phyloP scores from a whole-genome alignment of 768 basidiomycete genomes.

The Rhodotorula kratochvilovae region DNA sequence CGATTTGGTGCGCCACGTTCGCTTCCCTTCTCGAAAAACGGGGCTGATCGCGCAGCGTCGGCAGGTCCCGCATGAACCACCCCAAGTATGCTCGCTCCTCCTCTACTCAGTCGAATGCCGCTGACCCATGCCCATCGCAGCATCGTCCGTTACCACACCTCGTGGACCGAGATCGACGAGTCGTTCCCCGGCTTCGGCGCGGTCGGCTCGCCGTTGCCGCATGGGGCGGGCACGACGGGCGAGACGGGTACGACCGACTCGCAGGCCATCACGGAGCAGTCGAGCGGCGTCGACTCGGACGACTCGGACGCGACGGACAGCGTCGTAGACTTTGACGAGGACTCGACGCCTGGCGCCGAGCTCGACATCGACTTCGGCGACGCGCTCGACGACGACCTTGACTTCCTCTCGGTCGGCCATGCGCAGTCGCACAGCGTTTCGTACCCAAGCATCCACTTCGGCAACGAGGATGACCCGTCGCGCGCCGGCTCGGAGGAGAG shows the following conservation, averaged over 20 bases:
- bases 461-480: constrained; percentile 36
- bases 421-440: constrained; percentile 35
- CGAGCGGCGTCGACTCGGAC: not conserved
- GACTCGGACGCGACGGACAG: constrained; percentile 22
- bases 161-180: constrained; percentile 42
- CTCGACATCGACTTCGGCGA: constrained; percentile 42
- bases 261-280: constrained; percentile 9
- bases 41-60: not conserved
- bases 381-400: constrained; percentile 39
- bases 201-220: not conserved
- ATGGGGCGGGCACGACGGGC: constrained; percentile 17
- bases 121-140: not conserved
- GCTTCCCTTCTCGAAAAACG: not conserved
- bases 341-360: constrained; percentile 30
- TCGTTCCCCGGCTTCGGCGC: constrained; percentile 1
- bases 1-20: constrained; percentile 33
- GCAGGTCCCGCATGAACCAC: constrained; percentile 40
- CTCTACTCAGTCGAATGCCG: not conserved
- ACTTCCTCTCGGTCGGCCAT: constrained; percentile 41
- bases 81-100: constrained; percentile 9
- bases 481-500: not conserved
- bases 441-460: constrained; percentile 44
- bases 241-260: constrained; percentile 15
- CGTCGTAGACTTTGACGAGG: constrained; percentile 19
- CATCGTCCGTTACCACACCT: constrained; percentile 38